phyloP scores from a whole-genome alignment of 2,329 filamentous ascomycete genomes.

The Orbilia brochopaga region DNA sequence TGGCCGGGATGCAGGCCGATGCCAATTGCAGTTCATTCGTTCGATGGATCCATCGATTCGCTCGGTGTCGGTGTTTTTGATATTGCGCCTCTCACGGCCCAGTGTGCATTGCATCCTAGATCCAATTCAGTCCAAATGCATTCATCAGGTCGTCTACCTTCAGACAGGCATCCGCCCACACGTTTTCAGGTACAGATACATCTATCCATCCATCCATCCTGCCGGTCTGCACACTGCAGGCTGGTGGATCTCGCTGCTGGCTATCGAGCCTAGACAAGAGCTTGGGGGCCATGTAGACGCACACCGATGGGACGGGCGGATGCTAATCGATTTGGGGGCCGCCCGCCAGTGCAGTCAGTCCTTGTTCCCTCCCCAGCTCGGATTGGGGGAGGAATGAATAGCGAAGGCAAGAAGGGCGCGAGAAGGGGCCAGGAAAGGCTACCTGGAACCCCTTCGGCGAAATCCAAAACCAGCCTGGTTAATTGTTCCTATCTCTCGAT shows the following conservation, averaged over 20 bases:
- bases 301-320: neutral
- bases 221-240: constrained; percentile 6
- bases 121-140: no score
- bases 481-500: constrained; percentile 47
- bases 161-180: neutral
- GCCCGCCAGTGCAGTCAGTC: neutral
- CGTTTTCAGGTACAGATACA: constrained; percentile 33
- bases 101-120: neutral
- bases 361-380: constrained; percentile 14
- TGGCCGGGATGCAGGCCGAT: constrained; percentile 19
- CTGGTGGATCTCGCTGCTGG: constrained; percentile 27
- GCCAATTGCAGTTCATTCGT: neutral
- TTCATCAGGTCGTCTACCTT: neutral
- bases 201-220: neutral
- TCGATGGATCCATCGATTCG: neutral
- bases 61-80: constrained; percentile 1
- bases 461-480: constrained; percentile 45
- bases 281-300: constrained; percentile 27
- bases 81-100: constrained; percentile 9
- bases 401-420: constrained; percentile 4
- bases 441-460: constrained; percentile 33
- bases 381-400: constrained; percentile 52
- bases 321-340: neutral
- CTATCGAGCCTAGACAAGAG: constrained; percentile 18
- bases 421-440: constrained; percentile 10